Percentiles rank a stretch among this genome's conserved stretches.
These are phyloP conservation scores for Aspergillus pseudonomiae DNA, from an alignment of 2,329 filamentous ascomycete species.

Conservation along the genomic window DNA sequence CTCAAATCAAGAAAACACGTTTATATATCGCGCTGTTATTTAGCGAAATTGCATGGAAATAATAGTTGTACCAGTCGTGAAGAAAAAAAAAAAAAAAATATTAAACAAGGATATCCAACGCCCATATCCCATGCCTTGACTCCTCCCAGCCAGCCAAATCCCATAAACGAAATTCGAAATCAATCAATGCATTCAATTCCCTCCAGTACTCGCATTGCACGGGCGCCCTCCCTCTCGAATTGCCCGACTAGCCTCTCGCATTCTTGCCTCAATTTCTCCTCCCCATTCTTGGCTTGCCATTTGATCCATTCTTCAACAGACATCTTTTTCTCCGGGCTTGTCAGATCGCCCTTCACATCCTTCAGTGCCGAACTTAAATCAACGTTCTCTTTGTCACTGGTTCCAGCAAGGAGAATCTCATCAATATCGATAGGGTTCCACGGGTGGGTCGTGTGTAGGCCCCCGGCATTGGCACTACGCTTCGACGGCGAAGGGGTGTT, in stretches of 20 bases:
- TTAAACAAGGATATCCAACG: slow-evolving; percentile 19
- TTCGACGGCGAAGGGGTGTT: slow-evolving; percentile 64
- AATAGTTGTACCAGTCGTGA: slow-evolving; percentile 20
- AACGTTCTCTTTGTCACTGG: slow-evolving; percentile 53
- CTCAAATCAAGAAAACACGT: not conserved
- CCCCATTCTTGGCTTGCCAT: slow-evolving; percentile 76
- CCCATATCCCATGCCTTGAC: slow-evolving; percentile 14
- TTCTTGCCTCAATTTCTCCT: slow-evolving; percentile 75
- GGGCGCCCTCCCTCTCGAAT: slow-evolving; percentile 81
- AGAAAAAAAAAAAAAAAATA: slow-evolving; percentile 11
- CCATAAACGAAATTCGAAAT: slow-evolving; percentile 7
- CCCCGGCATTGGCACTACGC: slow-evolving; percentile 52
- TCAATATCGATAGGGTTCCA: slow-evolving; percentile 83
- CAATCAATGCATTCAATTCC: slow-evolving; percentile 61
- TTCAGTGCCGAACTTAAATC: slow-evolving; percentile 54
- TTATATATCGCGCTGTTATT: slow-evolving; percentile 18
- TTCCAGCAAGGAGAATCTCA: slow-evolving; percentile 50
- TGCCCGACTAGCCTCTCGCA: slow-evolving; percentile 80
- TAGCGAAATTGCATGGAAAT: slow-evolving; percentile 20
- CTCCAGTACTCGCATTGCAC: slow-evolving; percentile 77
- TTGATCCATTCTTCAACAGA: slow-evolving; percentile 92
- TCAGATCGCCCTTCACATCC: slow-evolving; percentile 62
- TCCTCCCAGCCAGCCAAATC: slow-evolving; percentile 12
- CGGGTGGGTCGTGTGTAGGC: slow-evolving; percentile 59
- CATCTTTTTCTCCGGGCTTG: slow-evolving; percentile 81